Conservation (phyloP, 768 basidiomycete genomes). For the Suillus cothurnatus region DNA sequence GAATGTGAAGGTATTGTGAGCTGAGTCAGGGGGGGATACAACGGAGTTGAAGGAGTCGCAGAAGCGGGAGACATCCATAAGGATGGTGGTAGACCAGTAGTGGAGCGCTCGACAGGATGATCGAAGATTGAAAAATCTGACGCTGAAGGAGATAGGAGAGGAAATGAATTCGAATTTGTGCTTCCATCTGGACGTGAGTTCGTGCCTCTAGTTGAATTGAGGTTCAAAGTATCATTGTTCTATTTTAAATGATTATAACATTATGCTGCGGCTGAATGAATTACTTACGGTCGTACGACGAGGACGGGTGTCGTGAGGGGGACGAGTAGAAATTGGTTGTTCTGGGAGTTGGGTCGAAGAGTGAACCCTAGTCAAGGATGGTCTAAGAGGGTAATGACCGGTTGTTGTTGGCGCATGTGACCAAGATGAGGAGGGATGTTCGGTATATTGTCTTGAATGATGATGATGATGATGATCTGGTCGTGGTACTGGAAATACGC, state of each 20-base stretch:
- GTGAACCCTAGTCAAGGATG: conserved; percentile 32
- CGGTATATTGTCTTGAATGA: conserved; percentile 17
- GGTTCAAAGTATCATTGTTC: not conserved
- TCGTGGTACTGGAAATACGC: conserved; percentile 46
- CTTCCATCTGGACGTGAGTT: not conserved
- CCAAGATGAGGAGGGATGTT: conserved; percentile 29
- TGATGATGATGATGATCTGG: conserved; percentile 6
- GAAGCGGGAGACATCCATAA: conserved; percentile 83
- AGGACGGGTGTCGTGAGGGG: not conserved
- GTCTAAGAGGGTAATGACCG: conserved; percentile 26
- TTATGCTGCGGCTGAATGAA: not conserved
- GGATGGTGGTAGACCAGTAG: conserved; percentile 66
- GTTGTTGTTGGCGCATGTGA: conserved; percentile 24
- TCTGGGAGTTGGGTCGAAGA: conserved; percentile 10
- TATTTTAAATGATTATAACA: not conserved
- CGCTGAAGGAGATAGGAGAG: conserved; percentile 20
- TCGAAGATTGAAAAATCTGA: conserved; percentile 27
- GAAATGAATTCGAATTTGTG: no score
- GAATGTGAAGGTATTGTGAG: conserved; percentile 38
- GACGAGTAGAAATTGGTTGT: no score
- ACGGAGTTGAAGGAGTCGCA: conserved; percentile 45
- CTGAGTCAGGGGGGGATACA: conserved; percentile 41
- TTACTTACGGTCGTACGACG: not conserved
- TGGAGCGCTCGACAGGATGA: conserved; percentile 49
- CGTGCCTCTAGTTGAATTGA: conserved; percentile 10